phyloP scores from a whole-genome alignment of 2,329 filamentous ascomycete species.

The Camillea tinctor region DNA sequence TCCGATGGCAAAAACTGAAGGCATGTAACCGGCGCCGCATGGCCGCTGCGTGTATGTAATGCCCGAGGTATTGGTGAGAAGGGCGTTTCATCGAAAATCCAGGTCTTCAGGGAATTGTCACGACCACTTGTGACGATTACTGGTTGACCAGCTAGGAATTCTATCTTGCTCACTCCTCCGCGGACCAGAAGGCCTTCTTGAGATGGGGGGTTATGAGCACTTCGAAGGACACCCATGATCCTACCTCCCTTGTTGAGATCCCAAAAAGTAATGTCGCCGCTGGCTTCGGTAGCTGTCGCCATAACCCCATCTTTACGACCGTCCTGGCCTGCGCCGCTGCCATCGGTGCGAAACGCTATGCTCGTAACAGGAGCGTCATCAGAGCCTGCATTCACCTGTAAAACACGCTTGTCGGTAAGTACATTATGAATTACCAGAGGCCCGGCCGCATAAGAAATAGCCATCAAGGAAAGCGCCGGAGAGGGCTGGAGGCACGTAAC shows the following conservation, averaged over 20 bases:
- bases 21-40: conserved; percentile 80
- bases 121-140: conserved; percentile 86
- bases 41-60: conserved; percentile 82
- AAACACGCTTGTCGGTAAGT: conserved; percentile 68
- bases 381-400: conserved; percentile 66
- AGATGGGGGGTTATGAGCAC: conserved; percentile 79
- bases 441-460: conserved; percentile 82
- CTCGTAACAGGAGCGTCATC: conserved; percentile 69
- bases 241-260: conserved; percentile 87
- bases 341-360: conserved; percentile 89
- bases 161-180: conserved; percentile 80
- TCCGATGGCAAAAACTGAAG: conserved; percentile 83
- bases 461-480: conserved; percentile 79
- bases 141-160: conserved; percentile 86
- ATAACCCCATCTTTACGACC: conserved; percentile 85
- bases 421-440: conserved; percentile 80
- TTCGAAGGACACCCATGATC: conserved; percentile 80
- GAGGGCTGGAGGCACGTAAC: conserved; percentile 87
- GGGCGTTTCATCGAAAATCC: conserved; percentile 92
- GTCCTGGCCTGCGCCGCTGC: conserved; percentile 82
- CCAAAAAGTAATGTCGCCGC: conserved; percentile 93
- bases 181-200: conserved; percentile 53
- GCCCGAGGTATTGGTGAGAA: conserved; percentile 85
- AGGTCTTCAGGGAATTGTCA: conserved; percentile 92
- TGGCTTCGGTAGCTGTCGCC: conserved; percentile 78